These are phyloP conservation scores for Skeletonema potamos DNA, from an alignment of 108 stramenopile species.

Conservation along the genomic window DNA sequence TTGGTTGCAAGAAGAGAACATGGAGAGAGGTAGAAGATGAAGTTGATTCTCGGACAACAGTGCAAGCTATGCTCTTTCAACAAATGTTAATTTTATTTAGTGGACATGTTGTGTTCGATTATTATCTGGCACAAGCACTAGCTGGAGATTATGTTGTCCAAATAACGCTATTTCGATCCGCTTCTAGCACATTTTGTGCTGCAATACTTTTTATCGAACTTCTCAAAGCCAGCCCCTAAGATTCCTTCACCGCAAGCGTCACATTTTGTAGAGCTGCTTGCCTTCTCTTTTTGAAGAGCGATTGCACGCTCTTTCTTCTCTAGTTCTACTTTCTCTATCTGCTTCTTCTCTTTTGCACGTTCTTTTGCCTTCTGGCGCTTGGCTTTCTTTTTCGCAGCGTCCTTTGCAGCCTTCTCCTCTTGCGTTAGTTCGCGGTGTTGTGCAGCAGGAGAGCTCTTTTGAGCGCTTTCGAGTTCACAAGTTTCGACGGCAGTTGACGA, in stretches of 20 bases:
- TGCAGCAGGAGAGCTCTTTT: not conserved
- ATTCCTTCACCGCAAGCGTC: conserved; percentile 53
- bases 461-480: not conserved
- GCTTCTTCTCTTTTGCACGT: conserved; percentile 46
- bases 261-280: conserved; percentile 37
- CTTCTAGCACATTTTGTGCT: conserved; percentile 55
- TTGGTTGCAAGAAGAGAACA: conserved; percentile 70
- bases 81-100: conserved; percentile 10
- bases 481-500: not conserved
- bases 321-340: conserved; percentile 17
- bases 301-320: conserved; percentile 20
- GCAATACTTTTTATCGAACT: conserved; percentile 53
- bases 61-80: not conserved
- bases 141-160: no score
- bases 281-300: conserved; percentile 36
- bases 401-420: conserved; percentile 20
- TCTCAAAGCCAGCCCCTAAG: conserved; percentile 55
- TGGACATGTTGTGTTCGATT: conserved; percentile 3
- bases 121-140: not conserved
- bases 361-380: conserved; percentile 60
- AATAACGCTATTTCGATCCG: not conserved
- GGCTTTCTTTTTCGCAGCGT: conserved; percentile 41
- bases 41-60: not conserved
- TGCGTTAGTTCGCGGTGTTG: not conserved
- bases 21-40: conserved; percentile 17